A percentile compares a stretch with the other conserved stretches of the same genome.
phyloP scores from a whole-genome alignment of 179 eudicot genomes.

The Nepenthes alata region DNA sequence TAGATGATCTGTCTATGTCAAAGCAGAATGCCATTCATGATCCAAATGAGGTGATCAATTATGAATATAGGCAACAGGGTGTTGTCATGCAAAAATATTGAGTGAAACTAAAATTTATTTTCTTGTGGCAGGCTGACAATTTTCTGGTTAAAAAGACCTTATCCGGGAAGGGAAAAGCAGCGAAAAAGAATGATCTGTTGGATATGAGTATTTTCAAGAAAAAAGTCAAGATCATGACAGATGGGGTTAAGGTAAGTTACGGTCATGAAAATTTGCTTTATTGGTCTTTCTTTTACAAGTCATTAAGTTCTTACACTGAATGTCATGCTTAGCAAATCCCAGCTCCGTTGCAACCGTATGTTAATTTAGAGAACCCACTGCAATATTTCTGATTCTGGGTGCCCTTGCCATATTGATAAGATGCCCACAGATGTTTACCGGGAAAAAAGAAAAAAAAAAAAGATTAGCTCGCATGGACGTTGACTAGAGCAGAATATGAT shows the following conservation, averaged over 20 bases:
- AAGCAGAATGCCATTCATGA: constrained; percentile 28
- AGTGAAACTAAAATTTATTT: background rate
- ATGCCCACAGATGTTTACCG: too few species aligned
- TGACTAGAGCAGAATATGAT: too few species aligned
- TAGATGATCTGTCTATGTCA: constrained; percentile 25
- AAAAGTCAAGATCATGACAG: constrained; percentile 53
- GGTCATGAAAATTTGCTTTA: too few species aligned
- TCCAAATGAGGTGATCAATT: constrained; percentile 33
- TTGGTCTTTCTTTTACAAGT: background rate
- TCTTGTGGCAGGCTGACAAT: constrained; percentile 46
- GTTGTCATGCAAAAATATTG: background rate
- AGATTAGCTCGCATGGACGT: too few species aligned
- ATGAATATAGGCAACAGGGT: background rate
- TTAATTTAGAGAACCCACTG: too few species aligned
- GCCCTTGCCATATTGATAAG: too few species aligned
- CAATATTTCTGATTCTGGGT: too few species aligned
- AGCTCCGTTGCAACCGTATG: too few species aligned
- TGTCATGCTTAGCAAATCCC: background rate
- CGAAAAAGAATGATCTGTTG: constrained; percentile 43
- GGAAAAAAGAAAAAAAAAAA: too few species aligned
- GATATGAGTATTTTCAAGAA: constrained; percentile 37
- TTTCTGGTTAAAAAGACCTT: constrained; percentile 21
- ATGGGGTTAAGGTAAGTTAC: constrained; percentile 40
- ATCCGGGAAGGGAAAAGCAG: constrained; percentile 35
- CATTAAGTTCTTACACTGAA: background rate